Evolutionary conservation across 2,329 filamentous ascomycete genomes (phyloP).

Genomic region (Colletotrichum brevisporum): DNA sequence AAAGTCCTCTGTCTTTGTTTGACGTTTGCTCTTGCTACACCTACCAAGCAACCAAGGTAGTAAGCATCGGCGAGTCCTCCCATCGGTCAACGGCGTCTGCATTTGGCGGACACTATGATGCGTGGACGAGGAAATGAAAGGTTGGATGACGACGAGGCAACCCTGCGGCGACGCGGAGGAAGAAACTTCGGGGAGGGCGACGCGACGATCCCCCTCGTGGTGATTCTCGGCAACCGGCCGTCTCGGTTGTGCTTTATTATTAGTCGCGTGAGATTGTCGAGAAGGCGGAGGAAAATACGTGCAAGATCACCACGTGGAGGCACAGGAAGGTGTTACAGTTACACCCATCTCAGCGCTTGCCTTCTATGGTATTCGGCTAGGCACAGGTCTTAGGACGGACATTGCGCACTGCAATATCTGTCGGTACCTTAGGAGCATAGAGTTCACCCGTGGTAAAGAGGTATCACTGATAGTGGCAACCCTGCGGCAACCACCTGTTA

Average conservation of each 20-base stretch:
- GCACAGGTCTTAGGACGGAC: too few species aligned
- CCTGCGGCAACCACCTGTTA: too few species aligned
- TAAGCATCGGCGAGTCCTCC: not conserved
- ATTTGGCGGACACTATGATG: not conserved
- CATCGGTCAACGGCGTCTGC: not conserved
- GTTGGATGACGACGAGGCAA: not conserved
- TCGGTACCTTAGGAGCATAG: too few species aligned
- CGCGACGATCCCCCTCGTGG: conserved; percentile 11
- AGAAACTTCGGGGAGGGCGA: not conserved
- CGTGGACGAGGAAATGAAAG: not conserved
- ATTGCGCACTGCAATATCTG: too few species aligned
- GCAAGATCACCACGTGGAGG: conserved; percentile 27
- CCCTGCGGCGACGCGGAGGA: not conserved
- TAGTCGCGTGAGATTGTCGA: not conserved
- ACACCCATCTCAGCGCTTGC: too few species aligned
- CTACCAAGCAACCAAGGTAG: not conserved
- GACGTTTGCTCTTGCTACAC: not conserved
- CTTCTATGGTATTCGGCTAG: too few species aligned
- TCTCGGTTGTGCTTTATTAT: not conserved
- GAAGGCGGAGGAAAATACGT: conserved; percentile 17
- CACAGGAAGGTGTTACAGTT: conserved; percentile 2
- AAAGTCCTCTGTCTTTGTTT: not conserved
- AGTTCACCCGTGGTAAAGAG: too few species aligned
- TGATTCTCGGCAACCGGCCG: not conserved
- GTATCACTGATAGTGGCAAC: too few species aligned